Percentiles rank a stretch among this genome's conserved stretches.
Evolutionary conservation across 345 rosid species (phyloP).

Genomic region (Arabidopsis thaliana): TAIR10.1 NC_003076.8:4909001-4909500

Average conservation of each 20-base stretch:
- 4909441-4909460: not conserved
- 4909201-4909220: constrained; percentile 88
- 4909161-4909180: constrained; percentile 66
- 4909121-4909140: constrained; percentile 44
- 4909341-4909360: constrained; percentile 26
- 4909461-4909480: not conserved
- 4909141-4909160: constrained; percentile 39
- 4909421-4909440: not conserved
- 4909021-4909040: not conserved
- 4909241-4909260: constrained; percentile 89
- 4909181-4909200: constrained; percentile 68
- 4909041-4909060: constrained; percentile 27
- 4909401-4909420: constrained; percentile 62
- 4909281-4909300: not conserved
- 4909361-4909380: constrained; percentile 79
- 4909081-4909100: constrained; percentile 22
- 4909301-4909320: not conserved
- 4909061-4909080: constrained; percentile 20
- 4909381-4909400: constrained; percentile 77
- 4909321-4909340: not conserved
- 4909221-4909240: constrained; percentile 66
- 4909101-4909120: constrained; percentile 22
- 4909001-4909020: not conserved
- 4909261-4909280: constrained; percentile 20
- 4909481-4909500: not conserved